Conservation (phyloP, 1,139 yeast genomes). For the Yamadazyma songkhlaensis region DNA sequence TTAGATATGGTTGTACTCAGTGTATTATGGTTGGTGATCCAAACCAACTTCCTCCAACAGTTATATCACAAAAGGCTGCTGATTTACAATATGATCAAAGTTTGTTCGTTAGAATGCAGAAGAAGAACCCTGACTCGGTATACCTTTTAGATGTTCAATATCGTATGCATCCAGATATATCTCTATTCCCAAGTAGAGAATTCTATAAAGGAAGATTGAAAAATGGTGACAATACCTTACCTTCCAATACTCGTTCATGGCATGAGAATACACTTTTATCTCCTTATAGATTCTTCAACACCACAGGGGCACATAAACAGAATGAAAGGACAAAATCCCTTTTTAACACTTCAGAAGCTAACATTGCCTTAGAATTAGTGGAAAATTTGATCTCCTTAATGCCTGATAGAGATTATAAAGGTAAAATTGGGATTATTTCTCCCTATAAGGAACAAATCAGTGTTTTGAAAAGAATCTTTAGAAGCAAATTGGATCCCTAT, state of each 20-base stretch:
- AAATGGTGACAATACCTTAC: slow-evolving; percentile 73
- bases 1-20: slow-evolving; percentile 84
- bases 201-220: slow-evolving; percentile 71
- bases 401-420: slow-evolving; percentile 56
- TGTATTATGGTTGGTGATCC: slow-evolving; percentile 99
- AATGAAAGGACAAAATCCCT: slow-evolving; percentile 65
- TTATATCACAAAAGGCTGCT: slow-evolving; percentile 87
- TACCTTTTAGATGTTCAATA: slow-evolving; percentile 90
- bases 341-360: slow-evolving; percentile 68
- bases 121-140: slow-evolving; percentile 56
- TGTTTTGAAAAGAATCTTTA: slow-evolving; percentile 55
- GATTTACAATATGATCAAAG: slow-evolving; percentile 82
- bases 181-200: slow-evolving; percentile 79
- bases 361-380: slow-evolving; percentile 68
- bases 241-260: slow-evolving; percentile 69
- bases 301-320: slow-evolving; percentile 61
- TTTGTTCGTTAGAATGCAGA: slow-evolving; percentile 91
- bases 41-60: slow-evolving; percentile 97
- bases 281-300: slow-evolving; percentile 81
- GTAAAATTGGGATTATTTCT: slow-evolving; percentile 85
- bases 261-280: slow-evolving; percentile 52
- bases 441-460: slow-evolving; percentile 90
- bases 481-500: slow-evolving; percentile 55
- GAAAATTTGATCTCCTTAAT: slow-evolving; percentile 49
- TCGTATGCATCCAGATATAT: slow-evolving; percentile 95